These are phyloP conservation scores for Lunasporangiospora selenospora DNA, from an alignment of 192 early-diverging fungal species.

Conservation along the genomic window DNA sequence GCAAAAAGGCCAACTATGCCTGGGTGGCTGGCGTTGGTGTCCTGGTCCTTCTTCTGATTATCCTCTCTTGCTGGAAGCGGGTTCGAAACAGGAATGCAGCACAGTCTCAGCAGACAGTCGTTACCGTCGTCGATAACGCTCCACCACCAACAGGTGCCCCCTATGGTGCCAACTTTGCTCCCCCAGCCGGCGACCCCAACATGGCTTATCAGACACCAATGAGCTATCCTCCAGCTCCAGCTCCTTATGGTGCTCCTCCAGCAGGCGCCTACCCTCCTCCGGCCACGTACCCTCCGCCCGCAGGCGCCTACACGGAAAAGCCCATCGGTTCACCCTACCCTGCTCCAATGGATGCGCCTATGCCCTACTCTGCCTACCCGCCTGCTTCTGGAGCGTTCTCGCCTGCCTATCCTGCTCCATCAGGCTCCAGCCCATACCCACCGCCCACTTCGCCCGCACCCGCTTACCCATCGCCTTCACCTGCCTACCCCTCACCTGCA, in stretches of 20 bases:
- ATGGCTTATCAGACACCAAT: conserved; percentile 36
- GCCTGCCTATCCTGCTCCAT: background rate
- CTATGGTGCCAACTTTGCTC: conserved; percentile 16
- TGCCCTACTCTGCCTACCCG: conserved; percentile 21
- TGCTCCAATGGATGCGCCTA: conserved; percentile 6
- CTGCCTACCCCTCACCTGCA: conserved; percentile 1
- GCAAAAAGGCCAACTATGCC: conserved; percentile 25
- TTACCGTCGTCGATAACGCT: too few species aligned
- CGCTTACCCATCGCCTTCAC: background rate
- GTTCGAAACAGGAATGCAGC: conserved; percentile 1
- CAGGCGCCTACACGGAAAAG: conserved; percentile 12
- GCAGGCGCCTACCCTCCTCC: background rate
- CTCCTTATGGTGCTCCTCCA: too few species aligned
- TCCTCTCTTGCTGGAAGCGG: conserved; percentile 3
- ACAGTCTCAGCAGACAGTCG: conserved; percentile 4
- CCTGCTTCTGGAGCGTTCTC: conserved; percentile 3
- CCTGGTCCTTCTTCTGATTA: conserved; percentile 5
- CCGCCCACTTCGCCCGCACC: background rate
- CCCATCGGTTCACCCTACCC: background rate
- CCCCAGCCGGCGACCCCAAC: conserved; percentile 42
- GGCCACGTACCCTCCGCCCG: conserved; percentile 15
- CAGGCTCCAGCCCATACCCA: background rate
- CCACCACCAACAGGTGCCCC: too few species aligned
- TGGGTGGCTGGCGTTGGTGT: conserved; percentile 31
- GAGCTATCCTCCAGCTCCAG: too few species aligned